phyloP scores from a whole-genome alignment of 441 rosid genomes.

The Heliophila coronopifolia region DNA sequence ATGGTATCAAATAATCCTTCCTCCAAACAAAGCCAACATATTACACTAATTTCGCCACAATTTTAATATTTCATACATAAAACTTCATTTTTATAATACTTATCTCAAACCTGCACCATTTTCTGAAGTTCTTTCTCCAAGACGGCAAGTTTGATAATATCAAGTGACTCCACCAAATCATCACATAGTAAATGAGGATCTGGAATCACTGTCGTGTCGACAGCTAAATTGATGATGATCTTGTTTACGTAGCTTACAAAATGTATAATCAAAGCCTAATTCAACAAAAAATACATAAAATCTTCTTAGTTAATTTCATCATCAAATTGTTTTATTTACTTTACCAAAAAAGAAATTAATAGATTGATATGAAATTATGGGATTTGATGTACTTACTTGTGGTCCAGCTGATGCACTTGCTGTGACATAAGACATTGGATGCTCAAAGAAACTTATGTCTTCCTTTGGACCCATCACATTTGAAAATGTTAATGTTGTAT shows the following conservation, averaged over 20 bases:
- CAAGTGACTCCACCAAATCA: conserved; percentile 16
- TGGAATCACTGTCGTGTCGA: conserved; percentile 22
- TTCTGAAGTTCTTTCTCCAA: conserved; percentile 14
- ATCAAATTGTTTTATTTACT: too few relatives aligned
- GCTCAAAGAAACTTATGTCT: conserved; percentile 21
- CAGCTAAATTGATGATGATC: conserved; percentile 18
- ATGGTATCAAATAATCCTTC: too few relatives aligned
- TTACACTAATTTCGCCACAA: too few relatives aligned
- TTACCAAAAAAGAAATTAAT: too few relatives aligned
- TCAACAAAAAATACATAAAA: conserved; percentile 6
- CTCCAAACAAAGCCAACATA: too few relatives aligned
- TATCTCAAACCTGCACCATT: conserved; percentile 14
- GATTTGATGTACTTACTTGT: conserved; percentile 14
- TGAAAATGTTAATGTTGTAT: conserved; percentile 22
- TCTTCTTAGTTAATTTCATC: background rate
- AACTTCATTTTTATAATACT: background rate
- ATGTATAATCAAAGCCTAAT: conserved; percentile 22
- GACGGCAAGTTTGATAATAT: conserved; percentile 20
- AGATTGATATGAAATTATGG: background rate
- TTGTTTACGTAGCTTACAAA: conserved; percentile 24
- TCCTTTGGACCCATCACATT: conserved; percentile 24
- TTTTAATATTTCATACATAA: too few relatives aligned
- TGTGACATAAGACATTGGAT: conserved; percentile 5
- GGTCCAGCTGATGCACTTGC: conserved; percentile 13
- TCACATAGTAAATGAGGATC: conserved; percentile 20